These are phyloP conservation scores for Dillenia suffruticosa DNA, from an alignment of 164 flowering plant genomes.

Conservation along the genomic window DNA sequence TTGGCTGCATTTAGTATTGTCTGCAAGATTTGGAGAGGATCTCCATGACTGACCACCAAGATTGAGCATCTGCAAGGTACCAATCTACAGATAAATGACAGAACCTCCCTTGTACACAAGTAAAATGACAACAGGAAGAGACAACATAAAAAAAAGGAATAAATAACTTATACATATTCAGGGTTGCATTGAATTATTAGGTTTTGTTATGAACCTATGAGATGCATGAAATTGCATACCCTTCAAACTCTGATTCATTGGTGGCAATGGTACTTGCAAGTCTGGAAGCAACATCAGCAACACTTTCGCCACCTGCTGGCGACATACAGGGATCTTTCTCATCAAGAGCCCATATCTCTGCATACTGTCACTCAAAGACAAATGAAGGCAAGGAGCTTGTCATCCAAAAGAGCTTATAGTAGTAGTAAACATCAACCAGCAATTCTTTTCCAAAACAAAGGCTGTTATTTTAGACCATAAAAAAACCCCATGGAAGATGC, in stretches of 20 bases:
- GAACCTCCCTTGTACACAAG: not conserved
- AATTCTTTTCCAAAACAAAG: no score
- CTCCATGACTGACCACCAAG: conserved; percentile 90
- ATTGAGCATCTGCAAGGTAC: conserved; percentile 54
- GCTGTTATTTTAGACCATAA: no score
- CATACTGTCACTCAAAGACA: conserved; percentile 41
- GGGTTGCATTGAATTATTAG: no score
- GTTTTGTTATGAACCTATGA: not conserved
- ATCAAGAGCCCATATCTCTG: conserved; percentile 93
- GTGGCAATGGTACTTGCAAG: conserved; percentile 52
- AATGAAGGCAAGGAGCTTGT: no score
- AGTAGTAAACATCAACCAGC: no score
- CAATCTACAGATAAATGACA: not conserved
- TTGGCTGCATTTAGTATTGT: conserved; percentile 55
- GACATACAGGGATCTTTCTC: conserved; percentile 73
- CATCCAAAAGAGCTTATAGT: no score
- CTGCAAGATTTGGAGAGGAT: conserved; percentile 90
- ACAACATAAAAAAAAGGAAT: not conserved
- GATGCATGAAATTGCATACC: conserved; percentile 32
- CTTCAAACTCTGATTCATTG: conserved; percentile 71
- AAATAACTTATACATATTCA: no score
- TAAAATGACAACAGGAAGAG: not conserved
- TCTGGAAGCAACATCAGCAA: conserved; percentile 77
- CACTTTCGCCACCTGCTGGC: conserved; percentile 97
- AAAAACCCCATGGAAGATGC: not conserved